Base-by-base conservation (phyloP, 2,329 filamentous ascomycete species). In the Cladophialophora bantiana region DNA sequence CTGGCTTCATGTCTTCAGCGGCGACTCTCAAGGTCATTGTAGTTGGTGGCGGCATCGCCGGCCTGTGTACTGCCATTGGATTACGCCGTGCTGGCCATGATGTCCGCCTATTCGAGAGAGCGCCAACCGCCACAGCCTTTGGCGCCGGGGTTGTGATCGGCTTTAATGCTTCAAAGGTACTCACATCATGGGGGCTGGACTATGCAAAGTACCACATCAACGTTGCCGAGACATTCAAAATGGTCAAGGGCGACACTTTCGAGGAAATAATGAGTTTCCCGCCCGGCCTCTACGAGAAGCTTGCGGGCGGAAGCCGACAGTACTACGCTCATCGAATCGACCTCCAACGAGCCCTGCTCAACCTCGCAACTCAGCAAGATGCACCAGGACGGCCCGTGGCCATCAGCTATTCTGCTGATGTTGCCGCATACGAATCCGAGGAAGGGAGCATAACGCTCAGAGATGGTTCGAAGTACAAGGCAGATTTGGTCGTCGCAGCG, bases 41-140 rank as follows among this genome's bases (percentile, higher is more conserved):
- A 1, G 34, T 57, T 4, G 54, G 54, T 7, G 54, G 31, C 35
- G 54, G 54, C 32, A 57, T 57, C 54, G 54, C 31, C 4, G 54
- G 54, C 2, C 54, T 57, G 32, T 20, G 32, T 38, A 20, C 54
- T 9, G 54, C 54, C 6, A 36, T 57, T 35, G 54, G 31, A 26
- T n/a, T 57, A 5, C 54, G 54, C 38, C 54, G 34, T 18, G 54
- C 54, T 5, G 54, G 54, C 35, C 54, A 57, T 34, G 12, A 57
- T 36, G 54, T 57, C 34, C 31, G 2, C 15, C 31, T 57, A 12
- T 20, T 57, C 7, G 54, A 57, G 38, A 13, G 34, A 13, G 7
- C 31, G 4, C 10, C 4, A 1, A 57, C 31, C 34, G 34, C 31
- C 31, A 35, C 31, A 13, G 54, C 31, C 4, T 35, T 57, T 20